A percentile compares a stretch with the other conserved stretches of the same genome.
These are phyloP conservation scores for Raphanus hybrid DNA, from an alignment of 441 rosid genomes.

Conservation along the genomic window DNA sequence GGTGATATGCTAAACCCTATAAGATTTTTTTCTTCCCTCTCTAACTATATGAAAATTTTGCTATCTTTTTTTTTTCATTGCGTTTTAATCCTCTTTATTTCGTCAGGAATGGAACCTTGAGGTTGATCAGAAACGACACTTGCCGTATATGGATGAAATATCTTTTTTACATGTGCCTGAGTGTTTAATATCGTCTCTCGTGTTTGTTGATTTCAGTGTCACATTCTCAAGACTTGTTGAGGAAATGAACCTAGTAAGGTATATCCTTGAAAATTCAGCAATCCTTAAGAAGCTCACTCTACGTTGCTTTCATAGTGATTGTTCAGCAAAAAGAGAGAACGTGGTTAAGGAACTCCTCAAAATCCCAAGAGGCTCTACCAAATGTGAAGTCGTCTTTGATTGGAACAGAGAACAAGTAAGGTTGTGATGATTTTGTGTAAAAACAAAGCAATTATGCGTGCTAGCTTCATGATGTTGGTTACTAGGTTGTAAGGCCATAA, in stretches of 20 bases:
- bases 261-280: not conserved
- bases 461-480: not conserved
- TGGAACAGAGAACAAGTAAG: not conserved
- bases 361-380: not conserved
- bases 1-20: not conserved
- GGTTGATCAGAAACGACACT: not conserved
- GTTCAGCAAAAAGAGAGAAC: not conserved
- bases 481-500: not conserved
- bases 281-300: slow-evolving; percentile 4
- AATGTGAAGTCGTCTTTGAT: slow-evolving; percentile 6
- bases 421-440: not conserved
- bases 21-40: not conserved
- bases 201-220: not conserved
- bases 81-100: not conserved
- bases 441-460: not conserved
- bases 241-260: not conserved
- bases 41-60: not conserved
- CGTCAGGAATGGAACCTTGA: not conserved
- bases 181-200: slow-evolving; percentile 17
- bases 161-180: not conserved
- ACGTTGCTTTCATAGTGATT: not conserved
- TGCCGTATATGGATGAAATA: not conserved
- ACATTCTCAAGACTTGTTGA: not conserved
- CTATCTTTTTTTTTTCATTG: not conserved
- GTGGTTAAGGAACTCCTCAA: not conserved